phyloP scores from a whole-genome alignment of 192 early-diverging fungal genomes.

The Umbelopsis ramanniana region DNA sequence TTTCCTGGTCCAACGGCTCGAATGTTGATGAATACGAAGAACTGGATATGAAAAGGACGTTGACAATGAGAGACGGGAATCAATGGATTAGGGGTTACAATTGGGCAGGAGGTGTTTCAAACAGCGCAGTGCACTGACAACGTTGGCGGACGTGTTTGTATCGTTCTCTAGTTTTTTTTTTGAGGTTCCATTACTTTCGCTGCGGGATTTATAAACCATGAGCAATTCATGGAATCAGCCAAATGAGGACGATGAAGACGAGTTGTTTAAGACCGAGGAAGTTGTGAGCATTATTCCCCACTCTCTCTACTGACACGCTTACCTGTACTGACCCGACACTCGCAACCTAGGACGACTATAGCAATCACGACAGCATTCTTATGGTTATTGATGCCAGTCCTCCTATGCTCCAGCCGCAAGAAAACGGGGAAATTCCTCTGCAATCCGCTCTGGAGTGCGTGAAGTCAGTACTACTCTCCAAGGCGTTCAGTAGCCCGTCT shows the following conservation, averaged over 20 bases:
- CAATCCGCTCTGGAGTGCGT: constrained; percentile 45
- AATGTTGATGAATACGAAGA: too few relatives aligned
- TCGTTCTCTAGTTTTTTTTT: neutral
- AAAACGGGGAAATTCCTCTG: constrained; percentile 47
- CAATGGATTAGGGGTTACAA: too few relatives aligned
- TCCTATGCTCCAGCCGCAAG: constrained; percentile 45
- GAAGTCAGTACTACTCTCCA: constrained; percentile 42
- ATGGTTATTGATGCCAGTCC: constrained; percentile 56
- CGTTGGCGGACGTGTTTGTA: neutral
- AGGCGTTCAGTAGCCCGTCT: constrained; percentile 45
- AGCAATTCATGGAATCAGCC: neutral
- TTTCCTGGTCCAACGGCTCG: too few relatives aligned
- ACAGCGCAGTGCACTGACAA: too few relatives aligned
- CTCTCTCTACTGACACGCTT: neutral
- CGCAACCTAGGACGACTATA: neutral
- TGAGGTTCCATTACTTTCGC: neutral
- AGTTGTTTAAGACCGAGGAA: neutral
- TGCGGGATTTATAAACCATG: neutral
- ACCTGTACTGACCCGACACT: neutral
- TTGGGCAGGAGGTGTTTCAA: too few relatives aligned
- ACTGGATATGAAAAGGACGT: too few relatives aligned
- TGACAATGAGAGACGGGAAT: too few relatives aligned
- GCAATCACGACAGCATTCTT: constrained; percentile 52
- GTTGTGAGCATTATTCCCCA: neutral
- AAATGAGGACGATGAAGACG: neutral